Evolutionary conservation across 345 rosid species (phyloP).

Genomic region (Syzygium grande): DNA sequence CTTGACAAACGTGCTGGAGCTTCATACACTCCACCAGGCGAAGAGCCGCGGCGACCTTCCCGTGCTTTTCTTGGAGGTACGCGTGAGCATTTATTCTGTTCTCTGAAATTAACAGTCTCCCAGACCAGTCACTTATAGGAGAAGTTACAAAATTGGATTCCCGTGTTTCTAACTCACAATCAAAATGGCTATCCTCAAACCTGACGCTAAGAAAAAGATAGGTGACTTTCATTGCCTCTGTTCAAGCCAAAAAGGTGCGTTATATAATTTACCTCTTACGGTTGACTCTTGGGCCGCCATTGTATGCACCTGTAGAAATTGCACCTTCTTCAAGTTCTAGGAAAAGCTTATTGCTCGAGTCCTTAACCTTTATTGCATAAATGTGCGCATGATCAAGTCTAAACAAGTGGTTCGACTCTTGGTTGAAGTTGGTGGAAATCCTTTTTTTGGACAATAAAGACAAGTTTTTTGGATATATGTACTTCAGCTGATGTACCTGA

Average conservation of each 20-base stretch:
- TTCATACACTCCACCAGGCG: conserved; percentile 35
- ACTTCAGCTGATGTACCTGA: not conserved
- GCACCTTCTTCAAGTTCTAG: not conserved
- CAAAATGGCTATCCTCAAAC: not conserved
- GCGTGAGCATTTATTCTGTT: not conserved
- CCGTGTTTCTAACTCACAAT: not conserved
- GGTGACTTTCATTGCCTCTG: not conserved
- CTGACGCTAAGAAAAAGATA: not conserved
- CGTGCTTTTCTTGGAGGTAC: conserved; percentile 54
- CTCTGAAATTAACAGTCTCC: not conserved
- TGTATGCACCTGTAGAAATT: not conserved
- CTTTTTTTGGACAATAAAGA: not conserved
- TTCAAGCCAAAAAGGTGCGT: not conserved
- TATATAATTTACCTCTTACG: not conserved
- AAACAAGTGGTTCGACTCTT: not conserved
- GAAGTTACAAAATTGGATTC: not conserved
- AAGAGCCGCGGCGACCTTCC: conserved; percentile 64
- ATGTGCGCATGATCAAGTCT: not conserved
- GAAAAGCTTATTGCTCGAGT: not conserved
- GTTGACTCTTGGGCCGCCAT: not conserved
- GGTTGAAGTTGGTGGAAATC: not conserved
- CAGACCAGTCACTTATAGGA: not conserved
- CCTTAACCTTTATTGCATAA: not conserved
- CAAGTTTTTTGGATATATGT: not conserved
- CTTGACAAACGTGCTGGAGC: conserved; percentile 62